Evolutionary conservation across 2,329 filamentous ascomycete genomes (phyloP).

Genomic region (Aspergillus pseudotamarii): DNA sequence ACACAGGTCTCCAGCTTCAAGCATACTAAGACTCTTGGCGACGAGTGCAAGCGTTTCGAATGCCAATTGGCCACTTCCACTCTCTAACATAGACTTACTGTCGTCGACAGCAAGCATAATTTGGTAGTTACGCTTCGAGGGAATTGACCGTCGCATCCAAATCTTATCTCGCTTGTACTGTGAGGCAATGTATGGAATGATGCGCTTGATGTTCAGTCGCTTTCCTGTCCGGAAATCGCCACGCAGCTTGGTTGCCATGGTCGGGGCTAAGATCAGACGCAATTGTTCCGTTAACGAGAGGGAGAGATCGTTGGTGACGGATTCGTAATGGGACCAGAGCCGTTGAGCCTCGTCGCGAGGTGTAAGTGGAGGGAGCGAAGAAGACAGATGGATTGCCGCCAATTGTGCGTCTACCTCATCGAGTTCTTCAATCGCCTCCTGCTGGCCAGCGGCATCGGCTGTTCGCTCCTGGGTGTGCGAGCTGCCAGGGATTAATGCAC

Average conservation of each 20-base stretch:
- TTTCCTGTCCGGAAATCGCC: conserved; percentile 97
- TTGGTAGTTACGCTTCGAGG: conserved; percentile 93
- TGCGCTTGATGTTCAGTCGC: conserved; percentile 97
- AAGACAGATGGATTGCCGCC: conserved; percentile 72
- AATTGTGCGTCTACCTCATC: conserved; percentile 60
- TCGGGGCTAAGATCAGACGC: conserved; percentile 91
- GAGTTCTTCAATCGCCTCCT: conserved; percentile 49
- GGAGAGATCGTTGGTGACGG: conserved; percentile 80
- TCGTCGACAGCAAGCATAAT: conserved; percentile 98
- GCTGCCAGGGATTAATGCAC: conserved; percentile 58
- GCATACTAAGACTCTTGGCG: conserved; percentile 81
- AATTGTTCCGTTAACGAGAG: conserved; percentile 91
- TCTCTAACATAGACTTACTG: conserved; percentile 89
- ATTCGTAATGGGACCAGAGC: conserved; percentile 85
- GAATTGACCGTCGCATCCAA: conserved; percentile 93
- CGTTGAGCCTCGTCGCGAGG: conserved; percentile 64
- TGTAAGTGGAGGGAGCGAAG: conserved; percentile 46
- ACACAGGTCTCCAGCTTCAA: conserved; percentile 92
- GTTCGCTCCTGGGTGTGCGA: conserved; percentile 37
- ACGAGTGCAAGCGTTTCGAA: conserved; percentile 95
- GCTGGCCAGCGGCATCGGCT: conserved; percentile 35
- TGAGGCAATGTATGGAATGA: conserved; percentile 98
- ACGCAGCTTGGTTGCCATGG: conserved; percentile 91
- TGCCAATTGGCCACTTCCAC: conserved; percentile 73
- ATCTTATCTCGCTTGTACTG: conserved; percentile 99